Evolutionary conservation across 441 rosid genomes (phyloP), one percentile per base, ranked within the genome.

Genomic region (Eutrema salsugineum): DNA sequence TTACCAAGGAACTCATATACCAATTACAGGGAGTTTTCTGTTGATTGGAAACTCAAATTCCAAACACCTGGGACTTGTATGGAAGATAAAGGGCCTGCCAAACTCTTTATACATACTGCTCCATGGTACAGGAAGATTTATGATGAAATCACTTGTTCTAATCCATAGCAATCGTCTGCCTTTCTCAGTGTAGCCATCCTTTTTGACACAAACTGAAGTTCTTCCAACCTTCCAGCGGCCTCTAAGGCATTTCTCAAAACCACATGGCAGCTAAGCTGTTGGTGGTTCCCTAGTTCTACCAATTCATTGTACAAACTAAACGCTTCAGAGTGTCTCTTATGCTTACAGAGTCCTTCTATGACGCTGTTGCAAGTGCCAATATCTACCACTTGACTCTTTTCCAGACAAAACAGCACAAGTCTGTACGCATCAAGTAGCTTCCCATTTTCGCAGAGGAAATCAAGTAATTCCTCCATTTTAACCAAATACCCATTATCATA

Each of bases 311-410:
- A 88, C 84, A 90, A 77, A 48, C 72, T 63, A 79, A 88, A 90
- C 63, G 95, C 97, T 76, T 90, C 95, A 43, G 83, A 66, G 70
- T 76, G 81, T 68, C 77, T 85, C 71, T 75, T 83, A 58, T 35
- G 47, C 80, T 72, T 81, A 78, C 92, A 93, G 33, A 93, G 93
- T 72, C 84, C 89, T 78, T 81, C 81, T 55, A 90, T 76, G 54
- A 90, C 83, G 8, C 44, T 69, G 63, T 79, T 66, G 76, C 87
- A 88, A 44, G 70, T 54, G 36, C 77, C 74, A 30, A 71, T 60
- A 54, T 81, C 81, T 56, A 86, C 72, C 56, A 54, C 73, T 50
- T 83, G 82, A 79, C 83, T 60, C 78, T 83, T 86, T 78, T 84
- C 89, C 80, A 86, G 77, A 75, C 88, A 79, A 82, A 82, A 85